These are phyloP conservation scores for Ogataea corticis DNA, from an alignment of 805 yeast species.

Conservation along the genomic window DNA sequence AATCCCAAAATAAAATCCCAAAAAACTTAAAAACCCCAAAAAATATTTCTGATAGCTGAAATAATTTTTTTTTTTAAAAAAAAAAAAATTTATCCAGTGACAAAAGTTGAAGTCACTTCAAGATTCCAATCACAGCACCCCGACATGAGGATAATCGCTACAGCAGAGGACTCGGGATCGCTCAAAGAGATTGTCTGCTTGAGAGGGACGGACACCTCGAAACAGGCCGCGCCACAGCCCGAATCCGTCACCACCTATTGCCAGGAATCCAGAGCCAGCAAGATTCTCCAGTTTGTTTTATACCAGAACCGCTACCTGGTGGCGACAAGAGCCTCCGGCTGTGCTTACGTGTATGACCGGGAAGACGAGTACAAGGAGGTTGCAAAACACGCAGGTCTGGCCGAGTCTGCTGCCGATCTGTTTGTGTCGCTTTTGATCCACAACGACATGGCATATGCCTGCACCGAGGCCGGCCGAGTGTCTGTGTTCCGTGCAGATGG, in stretches of 20 bases:
- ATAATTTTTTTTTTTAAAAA: neutral
- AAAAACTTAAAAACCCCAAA: neutral
- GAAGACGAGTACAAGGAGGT: conserved; percentile 21
- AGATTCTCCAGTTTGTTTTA: conserved; percentile 34
- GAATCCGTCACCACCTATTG: conserved; percentile 41
- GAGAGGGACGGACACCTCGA: conserved; percentile 79
- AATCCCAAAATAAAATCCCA: neutral
- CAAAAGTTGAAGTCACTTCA: neutral
- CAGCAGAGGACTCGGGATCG: conserved; percentile 69
- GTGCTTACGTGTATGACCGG: conserved; percentile 40
- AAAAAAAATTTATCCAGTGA: neutral
- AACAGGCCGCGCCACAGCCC: conserved; percentile 66
- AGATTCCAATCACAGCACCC: conserved; percentile 31
- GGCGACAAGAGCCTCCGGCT: conserved; percentile 46
- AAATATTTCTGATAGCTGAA: neutral
- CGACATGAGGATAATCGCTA: conserved; percentile 48
- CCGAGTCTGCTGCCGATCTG: conserved; percentile 31
- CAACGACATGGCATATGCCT: conserved; percentile 31
- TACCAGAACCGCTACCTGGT: conserved; percentile 39
- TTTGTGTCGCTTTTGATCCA: conserved; percentile 38
- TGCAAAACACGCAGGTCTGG: conserved; percentile 14
- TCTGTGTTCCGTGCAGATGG: conserved; percentile 18
- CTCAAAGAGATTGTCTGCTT: conserved; percentile 63
- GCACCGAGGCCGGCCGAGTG: conserved; percentile 37
- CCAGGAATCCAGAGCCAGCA: conserved; percentile 33